phyloP scores from a whole-genome alignment of 2,329 filamentous ascomycete genomes.

The Fusarium marasasianum region DNA sequence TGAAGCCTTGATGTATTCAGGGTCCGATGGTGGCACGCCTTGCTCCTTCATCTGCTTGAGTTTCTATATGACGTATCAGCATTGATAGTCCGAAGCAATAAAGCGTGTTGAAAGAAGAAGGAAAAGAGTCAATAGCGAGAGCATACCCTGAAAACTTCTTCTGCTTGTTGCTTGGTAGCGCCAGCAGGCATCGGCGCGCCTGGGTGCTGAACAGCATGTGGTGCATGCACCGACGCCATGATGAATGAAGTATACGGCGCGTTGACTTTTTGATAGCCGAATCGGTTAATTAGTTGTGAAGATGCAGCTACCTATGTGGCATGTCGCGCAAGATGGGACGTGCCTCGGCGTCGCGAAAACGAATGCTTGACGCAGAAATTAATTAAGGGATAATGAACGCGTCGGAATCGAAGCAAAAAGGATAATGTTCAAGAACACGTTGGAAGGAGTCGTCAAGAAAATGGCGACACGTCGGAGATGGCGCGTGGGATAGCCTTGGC shows the following conservation, averaged over 20 bases:
- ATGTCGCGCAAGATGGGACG: slow-evolving; percentile 46
- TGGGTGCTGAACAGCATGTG: slow-evolving; percentile 73
- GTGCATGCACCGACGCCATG: slow-evolving; percentile 85
- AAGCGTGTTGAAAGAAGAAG: background rate
- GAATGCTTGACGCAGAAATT: slow-evolving; percentile 21
- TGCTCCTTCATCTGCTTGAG: slow-evolving; percentile 88
- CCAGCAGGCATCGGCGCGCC: slow-evolving; percentile 70
- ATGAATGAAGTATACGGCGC: slow-evolving; percentile 45
- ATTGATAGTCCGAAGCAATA: background rate
- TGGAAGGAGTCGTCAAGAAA: slow-evolving; percentile 30
- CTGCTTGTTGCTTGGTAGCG: slow-evolving; percentile 79
- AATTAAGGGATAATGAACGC: slow-evolving; percentile 39
- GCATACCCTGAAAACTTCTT: slow-evolving; percentile 76
- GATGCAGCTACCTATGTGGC: slow-evolving; percentile 47
- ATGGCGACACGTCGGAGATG: slow-evolving; percentile 42
- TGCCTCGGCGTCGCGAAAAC: slow-evolving; percentile 41
- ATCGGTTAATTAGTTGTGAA: slow-evolving; percentile 38
- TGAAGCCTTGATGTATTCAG: slow-evolving; percentile 85
- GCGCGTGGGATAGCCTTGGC: slow-evolving; percentile 41
- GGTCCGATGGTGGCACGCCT: slow-evolving; percentile 82
- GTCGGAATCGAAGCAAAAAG: slow-evolving; percentile 39
- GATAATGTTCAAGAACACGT: slow-evolving; percentile 28
- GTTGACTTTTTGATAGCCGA: slow-evolving; percentile 37
- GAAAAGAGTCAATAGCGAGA: background rate
- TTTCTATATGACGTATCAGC: slow-evolving; percentile 65